phyloP scores from a whole-genome alignment of 2,329 filamentous ascomycete species.

The Paecilomyces sp. region DNA sequence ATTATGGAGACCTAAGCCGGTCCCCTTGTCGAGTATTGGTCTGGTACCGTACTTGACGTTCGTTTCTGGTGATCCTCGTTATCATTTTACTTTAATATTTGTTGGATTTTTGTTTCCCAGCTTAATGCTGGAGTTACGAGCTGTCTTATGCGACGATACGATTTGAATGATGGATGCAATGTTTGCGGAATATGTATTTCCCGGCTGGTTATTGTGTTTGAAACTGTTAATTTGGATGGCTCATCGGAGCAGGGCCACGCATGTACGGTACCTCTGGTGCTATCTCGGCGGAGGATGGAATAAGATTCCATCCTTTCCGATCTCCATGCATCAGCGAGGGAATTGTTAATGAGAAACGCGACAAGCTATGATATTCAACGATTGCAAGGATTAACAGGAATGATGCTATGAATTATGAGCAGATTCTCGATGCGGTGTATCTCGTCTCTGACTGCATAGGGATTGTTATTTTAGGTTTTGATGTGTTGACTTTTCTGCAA shows the following conservation, averaged over 20 bases:
- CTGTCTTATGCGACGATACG: neutral
- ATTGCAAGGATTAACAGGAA: neutral
- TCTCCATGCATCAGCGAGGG: neutral
- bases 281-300: neutral
- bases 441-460: neutral
- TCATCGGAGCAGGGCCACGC: neutral
- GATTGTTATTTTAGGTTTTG: neutral
- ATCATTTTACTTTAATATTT: neutral
- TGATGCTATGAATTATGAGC: neutral
- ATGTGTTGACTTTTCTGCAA: neutral
- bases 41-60: neutral
- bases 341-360: neutral
- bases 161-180: neutral
- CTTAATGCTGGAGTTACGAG: neutral
- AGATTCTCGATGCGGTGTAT: neutral
- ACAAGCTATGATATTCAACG: neutral
- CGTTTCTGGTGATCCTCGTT: neutral
- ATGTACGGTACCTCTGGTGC: neutral
- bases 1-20: neutral
- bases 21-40: neutral
- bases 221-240: neutral
- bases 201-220: neutral
- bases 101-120: neutral
- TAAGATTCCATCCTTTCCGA: neutral
- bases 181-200: neutral